A percentile compares a stretch with the other conserved stretches of the same genome.
These are phyloP conservation scores for Miamiensis avidus DNA, from an alignment of 169 alveolate species.

Conservation along the genomic window DNA sequence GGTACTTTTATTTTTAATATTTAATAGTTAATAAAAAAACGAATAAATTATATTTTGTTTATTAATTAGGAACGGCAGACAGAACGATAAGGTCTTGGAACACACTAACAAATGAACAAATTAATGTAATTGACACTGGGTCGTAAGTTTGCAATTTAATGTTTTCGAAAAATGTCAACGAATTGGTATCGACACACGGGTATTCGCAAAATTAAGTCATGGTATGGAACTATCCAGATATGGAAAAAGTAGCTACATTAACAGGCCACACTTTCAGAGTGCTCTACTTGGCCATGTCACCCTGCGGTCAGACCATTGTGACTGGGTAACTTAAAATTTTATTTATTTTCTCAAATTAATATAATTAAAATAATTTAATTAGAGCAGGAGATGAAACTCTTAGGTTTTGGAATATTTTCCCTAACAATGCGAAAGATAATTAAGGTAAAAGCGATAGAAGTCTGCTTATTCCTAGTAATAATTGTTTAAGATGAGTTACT, in stretches of 20 bases:
- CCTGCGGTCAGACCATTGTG: constrained; percentile 73
- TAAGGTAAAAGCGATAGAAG: too few species aligned
- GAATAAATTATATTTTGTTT: neutral
- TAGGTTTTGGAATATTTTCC: constrained; percentile 93
- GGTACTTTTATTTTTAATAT: constrained; percentile 55
- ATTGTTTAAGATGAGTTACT: too few species aligned
- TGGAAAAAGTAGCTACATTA: constrained; percentile 65
- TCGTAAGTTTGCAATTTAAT: constrained; percentile 80
- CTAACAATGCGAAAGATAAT: too few species aligned
- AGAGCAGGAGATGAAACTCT: constrained; percentile 95
- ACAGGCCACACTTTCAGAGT: constrained; percentile 79
- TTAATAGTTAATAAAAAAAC: neutral
- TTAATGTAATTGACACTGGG: constrained; percentile 67
- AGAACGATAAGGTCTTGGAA: constrained; percentile 76
- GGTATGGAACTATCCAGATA: constrained; percentile 78
- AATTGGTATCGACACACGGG: constrained; percentile 82
- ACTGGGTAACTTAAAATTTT: too few species aligned
- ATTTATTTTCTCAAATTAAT: too few species aligned
- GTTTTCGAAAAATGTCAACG: constrained; percentile 70
- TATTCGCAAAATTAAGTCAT: constrained; percentile 77
- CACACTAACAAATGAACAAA: constrained; percentile 53
- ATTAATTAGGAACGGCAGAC: constrained; percentile 51
- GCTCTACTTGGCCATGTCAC: constrained; percentile 65
- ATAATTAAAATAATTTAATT: too few species aligned
- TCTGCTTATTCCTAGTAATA: too few species aligned